Percentiles rank a stretch among this genome's conserved stretches.
phyloP scores from a whole-genome alignment of 2,329 filamentous ascomycete species.

The Aspergillus spinulosporus region DNA sequence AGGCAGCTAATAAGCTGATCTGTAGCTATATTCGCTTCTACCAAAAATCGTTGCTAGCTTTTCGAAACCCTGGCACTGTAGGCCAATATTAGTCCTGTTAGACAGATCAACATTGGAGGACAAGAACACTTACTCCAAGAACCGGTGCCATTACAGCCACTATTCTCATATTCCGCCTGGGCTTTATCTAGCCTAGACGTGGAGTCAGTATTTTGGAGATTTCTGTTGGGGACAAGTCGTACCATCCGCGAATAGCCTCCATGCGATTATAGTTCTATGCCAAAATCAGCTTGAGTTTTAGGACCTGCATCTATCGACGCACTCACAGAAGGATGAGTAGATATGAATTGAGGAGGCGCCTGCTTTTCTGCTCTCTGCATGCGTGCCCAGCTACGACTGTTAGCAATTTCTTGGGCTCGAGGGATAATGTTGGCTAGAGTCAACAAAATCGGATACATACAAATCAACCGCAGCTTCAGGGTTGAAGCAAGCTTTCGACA shows the following conservation, averaged over 20 bases:
- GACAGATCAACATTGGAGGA: neutral
- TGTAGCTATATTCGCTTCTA: neutral
- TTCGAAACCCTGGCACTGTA: conserved; percentile 27
- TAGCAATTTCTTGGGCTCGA: too few species aligned
- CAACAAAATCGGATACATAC: conserved; percentile 29
- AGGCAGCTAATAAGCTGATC: neutral
- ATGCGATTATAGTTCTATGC: conserved; percentile 53
- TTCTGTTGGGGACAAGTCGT: conserved; percentile 13
- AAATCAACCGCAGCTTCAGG: conserved; percentile 57
- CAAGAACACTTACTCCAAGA: conserved; percentile 29
- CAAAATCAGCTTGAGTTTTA: conserved; percentile 8
- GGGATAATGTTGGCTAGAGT: conserved; percentile 1
- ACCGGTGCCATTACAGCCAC: conserved; percentile 36
- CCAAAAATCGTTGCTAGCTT: conserved; percentile 22
- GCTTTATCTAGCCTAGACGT: conserved; percentile 43
- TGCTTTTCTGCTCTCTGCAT: conserved; percentile 52
- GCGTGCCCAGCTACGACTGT: conserved; percentile 45
- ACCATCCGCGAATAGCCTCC: conserved; percentile 57
- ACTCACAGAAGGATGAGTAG: conserved; percentile 58
- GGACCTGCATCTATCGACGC: neutral
- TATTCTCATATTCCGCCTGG: conserved; percentile 40
- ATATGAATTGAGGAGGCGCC: conserved; percentile 57
- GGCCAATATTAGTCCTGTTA: neutral
- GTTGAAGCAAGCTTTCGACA: conserved; percentile 62
- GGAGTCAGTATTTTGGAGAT: conserved; percentile 16